These are phyloP conservation scores for Aspergillus oerlinghausenensis DNA, from an alignment of 2,329 filamentous ascomycete species.

Conservation along the genomic window DNA sequence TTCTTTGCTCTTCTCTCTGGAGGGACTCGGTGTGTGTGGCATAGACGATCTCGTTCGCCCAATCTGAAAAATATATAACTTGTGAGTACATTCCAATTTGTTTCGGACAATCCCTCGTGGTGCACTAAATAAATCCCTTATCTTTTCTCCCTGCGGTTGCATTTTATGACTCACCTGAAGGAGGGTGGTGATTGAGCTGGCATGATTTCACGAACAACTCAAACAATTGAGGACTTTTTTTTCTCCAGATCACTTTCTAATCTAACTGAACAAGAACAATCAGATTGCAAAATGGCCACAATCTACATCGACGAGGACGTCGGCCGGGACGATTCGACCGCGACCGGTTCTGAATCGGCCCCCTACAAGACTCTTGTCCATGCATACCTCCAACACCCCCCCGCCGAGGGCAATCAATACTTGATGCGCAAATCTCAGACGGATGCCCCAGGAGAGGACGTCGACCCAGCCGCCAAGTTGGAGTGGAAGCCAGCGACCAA, in stretches of 20 bases:
- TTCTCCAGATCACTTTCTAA: constrained; percentile 5
- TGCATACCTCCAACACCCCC: constrained; percentile 68
- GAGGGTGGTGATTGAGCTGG: background rate
- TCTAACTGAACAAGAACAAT: background rate
- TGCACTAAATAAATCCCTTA: background rate
- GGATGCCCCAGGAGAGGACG: constrained; percentile 55
- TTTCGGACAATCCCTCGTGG: background rate
- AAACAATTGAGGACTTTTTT: background rate
- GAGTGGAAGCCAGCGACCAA: constrained; percentile 80
- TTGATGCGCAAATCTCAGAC: constrained; percentile 64
- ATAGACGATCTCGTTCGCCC: background rate
- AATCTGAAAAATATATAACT: background rate
- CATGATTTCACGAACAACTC: background rate
- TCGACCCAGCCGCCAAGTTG: constrained; percentile 59
- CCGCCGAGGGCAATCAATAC: constrained; percentile 57
- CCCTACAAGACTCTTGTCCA: constrained; percentile 79
- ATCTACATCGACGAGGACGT: constrained; percentile 78
- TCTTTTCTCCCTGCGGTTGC: background rate
- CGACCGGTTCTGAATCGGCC: constrained; percentile 64
- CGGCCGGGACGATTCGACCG: constrained; percentile 64
- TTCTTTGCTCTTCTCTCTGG: background rate
- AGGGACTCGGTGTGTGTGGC: background rate
- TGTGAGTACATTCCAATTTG: background rate
- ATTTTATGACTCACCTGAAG: background rate
- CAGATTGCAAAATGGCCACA: constrained; percentile 29